These are phyloP conservation scores for Radiomyces spectabilis DNA, from an alignment of 192 early-diverging fungal species.

Conservation along the genomic window DNA sequence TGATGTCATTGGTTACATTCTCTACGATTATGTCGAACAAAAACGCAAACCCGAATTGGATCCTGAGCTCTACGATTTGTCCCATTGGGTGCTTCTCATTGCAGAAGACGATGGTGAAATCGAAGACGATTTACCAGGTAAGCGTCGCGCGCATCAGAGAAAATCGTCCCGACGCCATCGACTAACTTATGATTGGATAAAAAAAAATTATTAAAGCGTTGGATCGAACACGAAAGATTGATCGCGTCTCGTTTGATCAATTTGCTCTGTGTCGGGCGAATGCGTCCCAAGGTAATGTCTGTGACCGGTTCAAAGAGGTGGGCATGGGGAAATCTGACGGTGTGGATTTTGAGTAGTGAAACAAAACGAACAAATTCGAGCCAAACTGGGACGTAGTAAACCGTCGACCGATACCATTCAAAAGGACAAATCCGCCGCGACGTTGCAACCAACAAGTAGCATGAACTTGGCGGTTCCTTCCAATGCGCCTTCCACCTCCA, in stretches of 20 bases:
- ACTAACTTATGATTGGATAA: too few species aligned
- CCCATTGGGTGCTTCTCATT: slow-evolving; percentile 85
- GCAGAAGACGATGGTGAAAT: slow-evolving; percentile 93
- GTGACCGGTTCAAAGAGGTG: slow-evolving; percentile 5
- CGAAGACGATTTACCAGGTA: slow-evolving; percentile 94
- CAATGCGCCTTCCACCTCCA: neutral
- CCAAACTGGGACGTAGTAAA: slow-evolving; percentile 14
- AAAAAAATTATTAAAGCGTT: slow-evolving; percentile 63
- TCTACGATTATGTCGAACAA: slow-evolving; percentile 83
- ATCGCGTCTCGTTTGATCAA: slow-evolving; percentile 81
- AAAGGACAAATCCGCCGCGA: too few species aligned
- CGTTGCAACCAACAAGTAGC: neutral
- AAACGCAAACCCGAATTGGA: slow-evolving; percentile 55
- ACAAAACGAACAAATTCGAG: slow-evolving; percentile 28
- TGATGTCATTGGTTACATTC: slow-evolving; percentile 87
- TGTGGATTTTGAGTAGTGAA: too few species aligned
- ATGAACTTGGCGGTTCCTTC: neutral
- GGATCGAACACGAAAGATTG: slow-evolving; percentile 80
- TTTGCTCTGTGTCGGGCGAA: slow-evolving; percentile 83
- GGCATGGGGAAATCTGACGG: too few species aligned
- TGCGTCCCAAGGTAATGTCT: slow-evolving; percentile 59
- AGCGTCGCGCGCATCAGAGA: too few species aligned
- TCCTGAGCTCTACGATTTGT: slow-evolving; percentile 54
- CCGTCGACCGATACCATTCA: slow-evolving; percentile 9
- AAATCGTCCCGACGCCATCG: too few species aligned